Evolutionary conservation across 106 monocot species (phyloP), one percentile per base, ranked within the genome.

Genomic region (Agapanthus africanus): DNA sequence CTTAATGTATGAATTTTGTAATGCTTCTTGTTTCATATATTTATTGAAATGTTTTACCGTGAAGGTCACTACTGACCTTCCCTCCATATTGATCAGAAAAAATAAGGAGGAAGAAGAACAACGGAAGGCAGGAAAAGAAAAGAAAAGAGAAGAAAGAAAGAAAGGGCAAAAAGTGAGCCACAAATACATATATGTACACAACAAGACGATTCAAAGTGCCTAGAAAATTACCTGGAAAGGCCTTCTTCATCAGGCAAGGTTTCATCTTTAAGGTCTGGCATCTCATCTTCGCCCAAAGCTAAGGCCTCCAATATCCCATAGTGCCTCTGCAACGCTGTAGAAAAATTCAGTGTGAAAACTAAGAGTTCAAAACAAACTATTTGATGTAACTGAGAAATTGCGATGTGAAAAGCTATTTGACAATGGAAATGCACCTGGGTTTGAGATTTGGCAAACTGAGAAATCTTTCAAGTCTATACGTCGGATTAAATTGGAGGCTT

Each of bases 221-320:
- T 14, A 32, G 9, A 41, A 27, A 30, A 36, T 56, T 81, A 88
- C 91, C 88, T 93, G 22, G 88, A 41, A 78, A 97, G 67, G 76
- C 91, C 95, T 78, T 91, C 88, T 73, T 86, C 88, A 80, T 97
- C 95, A 75, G 91, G 95, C 51, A 89, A 78, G 3, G 95, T 97
- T 79, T 97, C 95, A 73, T 97, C 95, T 63, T 86, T 88, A 50
- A 97, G 77, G 19, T 86, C 80, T 11, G 95, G 95, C 82, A 97
- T 82, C 64, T 91, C 95, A 79, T 97, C 95, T 74, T 88, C 91
- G 46, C 82, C 84, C 80, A 97, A 70, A 30, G 95, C 95, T 38
- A 97, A 74, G 26, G 86, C 91, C 73, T 97, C 84, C 71, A 97
- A 67, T 76, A 87, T 80, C 6, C 86, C 88, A 65, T 88, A 97